Evolutionary conservation across 2,329 filamentous ascomycete species (phyloP).

Genomic region (Beauveria sp.): DNA sequence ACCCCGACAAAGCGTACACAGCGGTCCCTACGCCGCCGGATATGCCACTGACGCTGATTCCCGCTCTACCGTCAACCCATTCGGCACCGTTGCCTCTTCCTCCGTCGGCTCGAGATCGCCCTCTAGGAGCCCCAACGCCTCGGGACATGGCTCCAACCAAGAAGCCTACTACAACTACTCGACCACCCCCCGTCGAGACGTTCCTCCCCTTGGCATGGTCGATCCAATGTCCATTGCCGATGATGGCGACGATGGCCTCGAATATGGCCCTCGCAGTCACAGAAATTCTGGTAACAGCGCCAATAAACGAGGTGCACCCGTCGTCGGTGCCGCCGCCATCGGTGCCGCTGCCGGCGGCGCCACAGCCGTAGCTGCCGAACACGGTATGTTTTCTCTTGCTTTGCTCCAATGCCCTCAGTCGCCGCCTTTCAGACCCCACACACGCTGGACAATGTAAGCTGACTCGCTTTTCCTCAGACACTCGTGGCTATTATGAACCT

Average conservation of each 20-base stretch:
- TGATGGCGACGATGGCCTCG: conserved; percentile 79
- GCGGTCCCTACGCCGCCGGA: conserved; percentile 16
- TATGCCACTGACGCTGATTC: conserved; percentile 30
- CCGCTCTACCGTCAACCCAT: conserved; percentile 34
- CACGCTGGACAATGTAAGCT: too few species aligned
- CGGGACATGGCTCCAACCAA: conserved; percentile 43
- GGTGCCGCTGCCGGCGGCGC: conserved; percentile 36
- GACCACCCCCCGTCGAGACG: conserved; percentile 32
- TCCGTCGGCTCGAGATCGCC: conserved; percentile 32
- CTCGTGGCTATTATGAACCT: conserved; percentile 26
- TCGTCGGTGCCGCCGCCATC: conserved; percentile 28
- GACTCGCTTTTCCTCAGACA: conserved; percentile 12
- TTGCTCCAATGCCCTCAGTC: neutral
- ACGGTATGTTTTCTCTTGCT: neutral
- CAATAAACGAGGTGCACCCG: conserved; percentile 35
- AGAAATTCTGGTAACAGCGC: conserved; percentile 55
- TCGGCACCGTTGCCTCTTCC: conserved; percentile 24
- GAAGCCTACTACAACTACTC: conserved; percentile 60
- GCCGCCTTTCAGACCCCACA: too few species aligned
- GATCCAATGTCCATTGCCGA: conserved; percentile 77
- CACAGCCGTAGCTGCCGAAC: conserved; percentile 31
- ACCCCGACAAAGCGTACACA: conserved; percentile 3
- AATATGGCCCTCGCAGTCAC: conserved; percentile 37
- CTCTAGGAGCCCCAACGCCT: conserved; percentile 42
- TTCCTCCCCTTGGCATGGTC: conserved; percentile 49